Evolutionary conservation across 331 rosid species (phyloP), one percentile per base, ranked within the genome.

Genomic region (Rosa hybrid): DNA sequence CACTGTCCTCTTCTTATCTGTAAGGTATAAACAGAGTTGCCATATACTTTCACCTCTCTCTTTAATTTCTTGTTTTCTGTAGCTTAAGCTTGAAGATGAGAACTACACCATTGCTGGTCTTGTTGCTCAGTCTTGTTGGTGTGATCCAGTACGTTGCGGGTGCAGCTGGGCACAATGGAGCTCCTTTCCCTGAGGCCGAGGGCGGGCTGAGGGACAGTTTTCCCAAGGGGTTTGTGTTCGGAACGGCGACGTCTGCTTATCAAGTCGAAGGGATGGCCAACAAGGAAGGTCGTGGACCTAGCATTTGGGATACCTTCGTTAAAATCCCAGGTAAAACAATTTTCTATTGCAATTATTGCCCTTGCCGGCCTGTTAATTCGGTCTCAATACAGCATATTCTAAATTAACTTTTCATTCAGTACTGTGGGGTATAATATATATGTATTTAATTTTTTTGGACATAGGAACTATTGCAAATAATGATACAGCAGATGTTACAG

Each of bases 191-290:
- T 25, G 73, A 69, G 38, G 41, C 54, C 1, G 63, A 75, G 30
- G 95, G 91, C 0, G 97, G 95, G 0, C 85, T 92, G 68, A 92
- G 98, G 49, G 80, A 27, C 10, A 50, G 30, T 5, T 92, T 94
- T 38, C 90, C 91, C 0, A 83, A 86, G 78, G 97, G 91, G 1
- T 94, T 94, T 76, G 21, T 92, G 67, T 87, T 92, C 80, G 97
- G 98, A 80, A 91, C 96, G 63, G 98, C 98, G 11, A 82, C 98
- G 3, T 94, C 98, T 0, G 97, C 98, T 8, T 94, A 92, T 62
- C 98, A 94, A 72, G 98, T 94, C 0, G 98, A 94, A 81, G 98
- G 98, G 34, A 91, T 91, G 97, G 95, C 98, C 75, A 6, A 80
- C 78, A 62, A 88, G 64, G 97, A 89, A 0, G 97, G 98, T 5